These are phyloP conservation scores for Triadica sebifera DNA, from an alignment of 345 rosid genomes.

Conservation along the genomic window DNA sequence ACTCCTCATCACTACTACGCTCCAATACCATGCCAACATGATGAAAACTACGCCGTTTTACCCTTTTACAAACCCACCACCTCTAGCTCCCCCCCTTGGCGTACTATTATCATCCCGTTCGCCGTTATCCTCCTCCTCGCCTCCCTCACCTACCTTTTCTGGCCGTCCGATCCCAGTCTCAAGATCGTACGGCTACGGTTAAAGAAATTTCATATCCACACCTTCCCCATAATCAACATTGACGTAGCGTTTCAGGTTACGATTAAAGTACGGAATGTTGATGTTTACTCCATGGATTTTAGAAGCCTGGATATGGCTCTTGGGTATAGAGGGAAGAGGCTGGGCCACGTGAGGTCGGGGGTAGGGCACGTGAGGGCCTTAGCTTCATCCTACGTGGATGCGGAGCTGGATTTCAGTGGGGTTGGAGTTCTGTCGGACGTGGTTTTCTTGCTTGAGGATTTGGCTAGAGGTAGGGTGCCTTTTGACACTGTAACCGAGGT, in stretches of 20 bases:
- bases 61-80: conserved; percentile 14
- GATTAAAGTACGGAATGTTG: conserved; percentile 57
- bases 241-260: conserved; percentile 58
- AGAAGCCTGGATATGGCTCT: conserved; percentile 50
- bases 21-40: conserved; percentile 25
- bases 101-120: conserved; percentile 21
- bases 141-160: conserved; percentile 41
- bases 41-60: conserved; percentile 30
- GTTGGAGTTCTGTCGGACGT: conserved; percentile 57
- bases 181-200: conserved; percentile 52
- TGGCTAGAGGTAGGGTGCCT: conserved; percentile 38
- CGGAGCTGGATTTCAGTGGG: conserved; percentile 57
- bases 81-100: conserved; percentile 17
- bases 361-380: conserved; percentile 61
- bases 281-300: conserved; percentile 67
- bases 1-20: conserved; percentile 18
- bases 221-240: conserved; percentile 40
- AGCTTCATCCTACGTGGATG: conserved; percentile 61
- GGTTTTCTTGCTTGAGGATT: conserved; percentile 45
- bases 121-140: conserved; percentile 28
- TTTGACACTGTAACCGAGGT: conserved; percentile 55
- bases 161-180: conserved; percentile 76
- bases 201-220: conserved; percentile 47
- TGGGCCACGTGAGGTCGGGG: conserved; percentile 63
- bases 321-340: conserved; percentile 60